phyloP scores from a whole-genome alignment of 495 filamentous ascomycete genomes.

The Penicillium macrosclerotiorum region DNA sequence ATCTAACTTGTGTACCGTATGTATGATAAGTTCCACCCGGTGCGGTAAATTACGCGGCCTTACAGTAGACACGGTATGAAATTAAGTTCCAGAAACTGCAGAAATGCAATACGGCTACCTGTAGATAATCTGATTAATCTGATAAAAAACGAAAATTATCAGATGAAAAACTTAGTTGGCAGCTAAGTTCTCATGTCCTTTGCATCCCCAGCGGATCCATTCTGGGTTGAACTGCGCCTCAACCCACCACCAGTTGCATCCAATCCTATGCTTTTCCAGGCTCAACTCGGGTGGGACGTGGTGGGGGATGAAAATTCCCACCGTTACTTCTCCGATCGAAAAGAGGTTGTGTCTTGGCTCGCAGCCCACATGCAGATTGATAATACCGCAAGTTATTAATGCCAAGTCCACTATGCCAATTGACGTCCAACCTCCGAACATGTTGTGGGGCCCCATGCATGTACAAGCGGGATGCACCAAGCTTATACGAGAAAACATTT shows the following conservation, averaged over 20 bases:
- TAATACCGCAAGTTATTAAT: neutral
- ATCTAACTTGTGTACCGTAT: no score
- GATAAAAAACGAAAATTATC: neutral
- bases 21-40: no score
- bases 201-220: neutral
- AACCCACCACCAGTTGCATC: neutral
- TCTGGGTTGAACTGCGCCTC: neutral
- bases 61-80: no score
- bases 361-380: neutral
- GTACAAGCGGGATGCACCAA: neutral
- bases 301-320: neutral
- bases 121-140: slow-evolving; percentile 13
- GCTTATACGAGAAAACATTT: neutral
- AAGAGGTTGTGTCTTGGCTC: neutral
- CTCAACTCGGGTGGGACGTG: neutral
- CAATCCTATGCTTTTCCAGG: neutral
- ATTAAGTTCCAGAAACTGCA: no score
- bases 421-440: neutral
- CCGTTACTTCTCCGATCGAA: neutral
- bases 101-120: no score
- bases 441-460: neutral
- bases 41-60: no score
- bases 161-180: neutral
- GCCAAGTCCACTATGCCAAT: neutral
- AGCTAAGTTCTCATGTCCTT: neutral